phyloP scores from a whole-genome alignment of 306 rosid species.

The Medicago truncatula region MtrunA17r5.0-ANR NC_053048.1:54168501-54169000 shows the following conservation, averaged over 20 bases:
- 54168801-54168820: slow-evolving; percentile 26
- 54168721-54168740: slow-evolving; percentile 97
- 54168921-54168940: slow-evolving; percentile 84
- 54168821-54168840: slow-evolving; percentile 19
- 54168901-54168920: slow-evolving; percentile 57
- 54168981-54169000: slow-evolving; percentile 79
- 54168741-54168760: slow-evolving; percentile 99
- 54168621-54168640: neutral
- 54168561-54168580: too few relatives aligned
- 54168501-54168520: neutral
- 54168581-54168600: neutral
- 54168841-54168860: slow-evolving; percentile 12
- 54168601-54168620: neutral
- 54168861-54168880: slow-evolving; percentile 64
- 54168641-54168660: neutral
- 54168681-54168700: neutral
- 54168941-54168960: slow-evolving; percentile 95
- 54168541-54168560: neutral
- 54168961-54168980: slow-evolving; percentile 73
- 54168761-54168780: slow-evolving; percentile 99
- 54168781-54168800: slow-evolving; percentile 51
- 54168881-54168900: slow-evolving; percentile 63
- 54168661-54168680: neutral
- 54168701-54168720: slow-evolving; percentile 62
- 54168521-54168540: neutral